Base-by-base conservation (phyloP, 164 flowering plant genomes). In the Akebia trifoliata region DNA sequence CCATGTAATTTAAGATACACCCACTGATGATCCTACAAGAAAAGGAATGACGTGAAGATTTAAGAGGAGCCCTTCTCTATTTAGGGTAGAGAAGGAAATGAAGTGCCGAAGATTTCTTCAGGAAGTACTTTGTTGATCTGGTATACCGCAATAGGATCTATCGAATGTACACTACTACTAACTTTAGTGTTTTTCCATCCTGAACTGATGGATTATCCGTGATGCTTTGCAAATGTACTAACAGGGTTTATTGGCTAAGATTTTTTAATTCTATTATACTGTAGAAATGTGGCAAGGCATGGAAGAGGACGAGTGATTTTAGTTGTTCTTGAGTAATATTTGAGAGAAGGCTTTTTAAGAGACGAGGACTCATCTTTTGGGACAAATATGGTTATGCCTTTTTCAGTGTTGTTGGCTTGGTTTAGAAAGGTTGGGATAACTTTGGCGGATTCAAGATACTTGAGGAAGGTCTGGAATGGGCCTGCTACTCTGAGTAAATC, bases 311-410 rank as follows among this genome's bases (percentile, higher is more conserved):
- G 35, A 92, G 64, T 15, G 76, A 69, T 52, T 82, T 85, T 54
- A 89, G 78, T 69, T 92, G 95, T 34, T 79, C 87, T 4, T 54
- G 29, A 0, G 92, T 88, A 60, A 92, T 89, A 39, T 86, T 88
- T 45, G 2, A 89, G 72, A 8, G 89, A 78, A 17, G 85, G 86
- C 42, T 75, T 80, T 53, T 86, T 89, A 0, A 74, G 79, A 6
- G 85, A 61, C 4, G 80, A 61, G 71, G 89, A 92, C 0, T 37
- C 26, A 14, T 92, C 87, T 65, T 68, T 86, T 4, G 98, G 96
- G 0, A 81, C 95, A 64, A 92, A 92, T 43, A 92, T 64, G 32
- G 95, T 92, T 5, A 92, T 57, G 25, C 98, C 98, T 73, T 84
- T 75, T 0, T 85, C 76, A 3, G 90, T 83, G 71, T 82, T 66